These are phyloP conservation scores for Paragyromitra xinjiangensis DNA, from an alignment of 495 filamentous ascomycete species.

Conservation along the genomic window DNA sequence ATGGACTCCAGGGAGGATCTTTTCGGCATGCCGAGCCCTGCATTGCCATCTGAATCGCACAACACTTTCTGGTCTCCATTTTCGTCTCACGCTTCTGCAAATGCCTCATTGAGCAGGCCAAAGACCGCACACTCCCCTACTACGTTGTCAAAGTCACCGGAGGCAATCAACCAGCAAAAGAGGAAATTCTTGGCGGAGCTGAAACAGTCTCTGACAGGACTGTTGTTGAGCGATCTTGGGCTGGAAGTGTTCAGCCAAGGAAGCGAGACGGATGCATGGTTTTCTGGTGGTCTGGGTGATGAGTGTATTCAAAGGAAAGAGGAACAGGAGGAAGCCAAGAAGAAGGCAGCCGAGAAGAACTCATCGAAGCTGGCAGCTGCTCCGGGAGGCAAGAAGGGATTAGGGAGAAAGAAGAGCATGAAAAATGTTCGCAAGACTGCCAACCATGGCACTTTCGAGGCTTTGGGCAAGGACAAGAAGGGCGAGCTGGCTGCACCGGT, in stretches of 20 bases:
- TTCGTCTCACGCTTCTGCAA: conserved; percentile 70
- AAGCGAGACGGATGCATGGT: conserved; percentile 94
- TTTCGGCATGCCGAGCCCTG: conserved; percentile 72
- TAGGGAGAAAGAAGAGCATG: conserved; percentile 68
- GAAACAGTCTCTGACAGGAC: conserved; percentile 79
- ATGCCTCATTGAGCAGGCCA: conserved; percentile 62
- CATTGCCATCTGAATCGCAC: conserved; percentile 77
- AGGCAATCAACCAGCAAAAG: conserved; percentile 63
- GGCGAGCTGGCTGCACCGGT: conserved; percentile 62
- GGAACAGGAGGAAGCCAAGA: conserved; percentile 65
- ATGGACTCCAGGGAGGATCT: conserved; percentile 74
- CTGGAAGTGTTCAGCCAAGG: conserved; percentile 83
- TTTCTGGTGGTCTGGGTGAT: conserved; percentile 75
- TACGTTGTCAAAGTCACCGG: conserved; percentile 52
- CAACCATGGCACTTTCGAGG: conserved; percentile 57
- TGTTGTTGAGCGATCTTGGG: conserved; percentile 89
- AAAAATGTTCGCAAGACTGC: conserved; percentile 59
- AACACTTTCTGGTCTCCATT: conserved; percentile 91
- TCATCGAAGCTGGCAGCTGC: conserved; percentile 55
- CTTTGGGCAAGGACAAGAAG: conserved; percentile 60
- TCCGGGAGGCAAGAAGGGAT: conserved; percentile 64
- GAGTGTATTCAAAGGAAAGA: conserved; percentile 80
- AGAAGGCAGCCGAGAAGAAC: conserved; percentile 56
- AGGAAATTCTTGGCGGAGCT: conserved; percentile 76
- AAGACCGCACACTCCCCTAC: conserved; percentile 57